These are phyloP conservation scores for Linnemannia hyalina DNA, from an alignment of 192 early-diverging fungal species.

Conservation along the genomic window DNA sequence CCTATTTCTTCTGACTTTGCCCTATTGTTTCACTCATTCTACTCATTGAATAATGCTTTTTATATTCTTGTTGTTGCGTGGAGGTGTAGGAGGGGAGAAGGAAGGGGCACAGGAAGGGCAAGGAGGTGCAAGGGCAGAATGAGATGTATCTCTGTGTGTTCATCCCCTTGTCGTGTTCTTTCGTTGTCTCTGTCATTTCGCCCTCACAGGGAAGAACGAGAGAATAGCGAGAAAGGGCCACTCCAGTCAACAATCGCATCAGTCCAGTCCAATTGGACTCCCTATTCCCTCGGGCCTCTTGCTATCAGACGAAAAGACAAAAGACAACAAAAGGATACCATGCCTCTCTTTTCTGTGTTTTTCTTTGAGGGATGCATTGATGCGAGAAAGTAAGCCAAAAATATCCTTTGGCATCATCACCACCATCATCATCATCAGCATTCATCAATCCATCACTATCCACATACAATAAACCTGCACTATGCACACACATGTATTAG, in stretches of 20 bases:
- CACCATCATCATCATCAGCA: background rate
- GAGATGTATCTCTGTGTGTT: slow-evolving; percentile 10
- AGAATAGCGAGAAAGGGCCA: background rate
- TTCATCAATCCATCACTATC: background rate
- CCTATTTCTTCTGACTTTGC: slow-evolving; percentile 3
- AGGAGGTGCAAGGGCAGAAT: slow-evolving; percentile 35
- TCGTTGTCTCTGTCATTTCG: background rate
- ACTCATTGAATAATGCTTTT: background rate
- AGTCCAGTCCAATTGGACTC: background rate
- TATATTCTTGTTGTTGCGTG: background rate
- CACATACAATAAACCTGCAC: background rate
- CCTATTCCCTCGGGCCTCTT: slow-evolving; percentile 2
- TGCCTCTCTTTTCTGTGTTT: background rate
- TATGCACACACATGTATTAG: background rate
- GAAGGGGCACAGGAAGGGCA: background rate
- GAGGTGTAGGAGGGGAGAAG: background rate
- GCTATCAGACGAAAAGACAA: background rate
- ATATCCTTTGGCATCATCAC: background rate
- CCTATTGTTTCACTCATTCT: background rate
- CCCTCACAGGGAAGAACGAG: background rate
- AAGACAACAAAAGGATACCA: background rate
- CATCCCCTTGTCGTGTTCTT: slow-evolving; percentile 17
- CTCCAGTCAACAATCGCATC: slow-evolving; percentile 3
- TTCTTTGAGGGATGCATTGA: background rate
- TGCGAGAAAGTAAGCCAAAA: background rate